A percentile compares a stretch with the other conserved stretches of the same genome.
These are phyloP conservation scores for Talaromyces sp. DNA, from an alignment of 2,329 filamentous ascomycete species.

Conservation along the genomic window DNA sequence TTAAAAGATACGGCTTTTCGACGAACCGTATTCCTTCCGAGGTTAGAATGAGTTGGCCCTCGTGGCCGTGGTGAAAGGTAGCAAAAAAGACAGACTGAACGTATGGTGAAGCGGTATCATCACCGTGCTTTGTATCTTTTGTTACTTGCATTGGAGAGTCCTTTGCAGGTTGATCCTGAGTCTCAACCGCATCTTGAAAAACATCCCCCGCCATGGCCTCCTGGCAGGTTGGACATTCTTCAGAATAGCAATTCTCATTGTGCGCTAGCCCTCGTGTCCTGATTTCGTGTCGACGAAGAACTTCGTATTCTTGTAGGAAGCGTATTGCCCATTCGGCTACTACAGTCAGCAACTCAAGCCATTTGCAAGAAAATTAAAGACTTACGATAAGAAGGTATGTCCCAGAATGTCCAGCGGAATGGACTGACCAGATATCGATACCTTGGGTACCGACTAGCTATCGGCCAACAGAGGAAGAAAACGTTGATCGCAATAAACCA, in stretches of 20 bases:
- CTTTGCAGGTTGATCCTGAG: background rate
- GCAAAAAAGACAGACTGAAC: slow-evolving; percentile 7
- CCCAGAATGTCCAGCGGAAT: slow-evolving; percentile 40
- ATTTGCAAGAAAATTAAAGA: background rate
- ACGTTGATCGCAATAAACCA: slow-evolving; percentile 34
- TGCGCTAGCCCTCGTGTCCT: background rate
- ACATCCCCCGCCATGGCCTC: background rate
- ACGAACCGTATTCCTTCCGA: slow-evolving; percentile 19
- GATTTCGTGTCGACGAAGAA: slow-evolving; percentile 19
- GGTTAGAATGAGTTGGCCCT: slow-evolving; percentile 18
- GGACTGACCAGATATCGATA: slow-evolving; percentile 38
- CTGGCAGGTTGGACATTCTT: background rate
- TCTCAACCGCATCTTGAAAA: slow-evolving; percentile 18
- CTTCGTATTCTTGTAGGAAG: slow-evolving; percentile 21
- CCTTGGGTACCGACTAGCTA: slow-evolving; percentile 36
- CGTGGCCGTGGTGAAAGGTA: slow-evolving; percentile 12
- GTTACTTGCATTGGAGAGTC: background rate
- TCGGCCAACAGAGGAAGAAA: slow-evolving; percentile 40
- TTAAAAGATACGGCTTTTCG: slow-evolving; percentile 12
- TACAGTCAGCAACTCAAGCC: background rate
- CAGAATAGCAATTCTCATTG: background rate
- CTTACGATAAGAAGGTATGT: slow-evolving; percentile 37
- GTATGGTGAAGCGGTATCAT: background rate
- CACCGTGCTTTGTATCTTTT: background rate
- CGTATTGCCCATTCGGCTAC: slow-evolving; percentile 22